A percentile compares a stretch with the other conserved stretches of the same genome.
Conservation (phyloP, 164 flowering plant species). For the Umbilicus rupestris region DNA sequence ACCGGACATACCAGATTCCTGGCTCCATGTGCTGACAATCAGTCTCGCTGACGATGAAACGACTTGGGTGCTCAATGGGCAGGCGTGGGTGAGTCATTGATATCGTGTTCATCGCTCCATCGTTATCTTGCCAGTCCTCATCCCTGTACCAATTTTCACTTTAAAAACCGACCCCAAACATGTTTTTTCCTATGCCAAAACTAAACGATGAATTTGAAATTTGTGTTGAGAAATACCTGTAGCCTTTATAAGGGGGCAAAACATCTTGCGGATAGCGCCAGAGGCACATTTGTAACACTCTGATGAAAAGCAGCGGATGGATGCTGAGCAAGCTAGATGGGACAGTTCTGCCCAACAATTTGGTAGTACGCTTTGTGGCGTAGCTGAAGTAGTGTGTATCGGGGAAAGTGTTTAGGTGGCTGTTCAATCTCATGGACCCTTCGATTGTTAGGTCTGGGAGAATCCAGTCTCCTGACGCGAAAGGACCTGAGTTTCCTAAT, state of each 20-base stretch:
- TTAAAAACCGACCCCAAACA: neutral
- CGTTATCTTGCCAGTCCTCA: constrained; percentile 97
- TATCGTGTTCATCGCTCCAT: constrained; percentile 90
- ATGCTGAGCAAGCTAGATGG: constrained; percentile 71
- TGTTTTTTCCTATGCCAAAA: neutral
- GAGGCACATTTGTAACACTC: constrained; percentile 83
- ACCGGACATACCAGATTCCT: constrained; percentile 94
- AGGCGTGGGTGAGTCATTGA: constrained; percentile 94
- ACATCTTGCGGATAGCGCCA: constrained; percentile 77
- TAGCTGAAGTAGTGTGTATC: constrained; percentile 90
- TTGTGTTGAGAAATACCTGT: constrained; percentile 38
- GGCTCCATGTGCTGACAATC: constrained; percentile 81
- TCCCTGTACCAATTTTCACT: constrained; percentile 41
- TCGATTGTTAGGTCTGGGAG: constrained; percentile 92
- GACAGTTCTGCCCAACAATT: constrained; percentile 60
- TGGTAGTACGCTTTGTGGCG: constrained; percentile 73
- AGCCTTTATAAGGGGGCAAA: constrained; percentile 83
- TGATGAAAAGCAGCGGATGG: constrained; percentile 73
- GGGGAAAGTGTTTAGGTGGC: constrained; percentile 64
- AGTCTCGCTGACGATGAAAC: constrained; percentile 46
- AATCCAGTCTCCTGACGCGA: constrained; percentile 94
- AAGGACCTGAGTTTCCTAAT: constrained; percentile 80
- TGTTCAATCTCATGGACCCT: constrained; percentile 62
- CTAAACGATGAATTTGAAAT: neutral
- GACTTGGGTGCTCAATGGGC: constrained; percentile 82